Conservation (phyloP, 225 moss, liverwort and hornwort genomes). For the Takakia lepidozioides region DNA sequence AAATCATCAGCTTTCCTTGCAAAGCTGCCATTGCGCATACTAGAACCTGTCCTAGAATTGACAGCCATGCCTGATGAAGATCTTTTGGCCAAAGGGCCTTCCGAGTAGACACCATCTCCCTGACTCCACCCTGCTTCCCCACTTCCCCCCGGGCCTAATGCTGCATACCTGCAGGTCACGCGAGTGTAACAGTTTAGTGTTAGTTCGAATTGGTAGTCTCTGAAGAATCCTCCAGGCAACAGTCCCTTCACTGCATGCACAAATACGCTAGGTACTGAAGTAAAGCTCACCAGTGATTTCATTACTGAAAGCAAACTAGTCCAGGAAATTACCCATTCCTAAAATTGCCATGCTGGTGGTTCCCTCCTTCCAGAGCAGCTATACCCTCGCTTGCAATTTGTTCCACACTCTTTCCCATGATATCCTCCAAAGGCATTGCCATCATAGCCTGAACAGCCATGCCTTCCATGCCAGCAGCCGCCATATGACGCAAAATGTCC, state of each 20-base stretch:
- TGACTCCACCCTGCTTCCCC: too few species aligned
- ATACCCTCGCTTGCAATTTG: conserved; percentile 49
- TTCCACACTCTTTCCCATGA: conserved; percentile 62
- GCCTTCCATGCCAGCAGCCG: conserved; percentile 60
- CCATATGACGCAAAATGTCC: conserved; percentile 63
- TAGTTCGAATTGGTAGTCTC: too few species aligned
- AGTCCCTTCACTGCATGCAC: too few species aligned
- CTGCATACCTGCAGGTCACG: conserved; percentile 1
- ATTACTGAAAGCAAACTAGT: too few species aligned
- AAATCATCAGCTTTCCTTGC: conserved; percentile 24
- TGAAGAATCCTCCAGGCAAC: too few species aligned
- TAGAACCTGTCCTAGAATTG: too few species aligned
- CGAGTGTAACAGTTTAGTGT: too few species aligned
- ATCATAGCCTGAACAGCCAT: conserved; percentile 77
- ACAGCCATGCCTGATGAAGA: too few species aligned
- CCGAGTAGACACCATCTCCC: too few species aligned
- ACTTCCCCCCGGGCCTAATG: conserved; percentile 3
- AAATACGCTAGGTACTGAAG: too few species aligned
- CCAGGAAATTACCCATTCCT: conserved; percentile 23
- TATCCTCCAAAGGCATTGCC: conserved; percentile 85
- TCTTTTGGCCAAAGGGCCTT: too few species aligned
- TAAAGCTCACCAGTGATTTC: too few species aligned
- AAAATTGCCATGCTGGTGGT: conserved; percentile 1
- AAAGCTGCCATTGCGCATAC: not conserved
- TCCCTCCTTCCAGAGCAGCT: conserved; percentile 28